phyloP scores from a whole-genome alignment of 805 yeast species.

The Barnettozyma populi region DNA sequence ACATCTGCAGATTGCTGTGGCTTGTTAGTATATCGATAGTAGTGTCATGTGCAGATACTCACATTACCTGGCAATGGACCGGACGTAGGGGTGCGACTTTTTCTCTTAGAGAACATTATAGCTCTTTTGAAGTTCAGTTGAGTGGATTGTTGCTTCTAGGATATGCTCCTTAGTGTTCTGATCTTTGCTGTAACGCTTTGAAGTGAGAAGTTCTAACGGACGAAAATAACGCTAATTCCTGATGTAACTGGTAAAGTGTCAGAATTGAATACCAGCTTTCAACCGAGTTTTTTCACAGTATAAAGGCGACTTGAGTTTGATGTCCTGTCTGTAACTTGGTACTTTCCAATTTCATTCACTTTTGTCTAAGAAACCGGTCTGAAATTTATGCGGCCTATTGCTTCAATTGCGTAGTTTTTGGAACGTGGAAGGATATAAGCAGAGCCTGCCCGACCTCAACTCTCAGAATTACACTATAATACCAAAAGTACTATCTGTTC shows the following conservation, averaged over 20 bases:
- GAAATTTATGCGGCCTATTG: not conserved
- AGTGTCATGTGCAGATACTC: not conserved
- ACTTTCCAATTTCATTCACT: not conserved
- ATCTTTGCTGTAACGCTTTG: not conserved
- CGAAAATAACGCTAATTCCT: not conserved
- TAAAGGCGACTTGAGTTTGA: not conserved
- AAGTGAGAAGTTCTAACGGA: not conserved
- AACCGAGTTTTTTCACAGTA: not conserved
- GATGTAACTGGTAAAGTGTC: not conserved
- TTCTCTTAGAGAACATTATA: conserved; percentile 10
- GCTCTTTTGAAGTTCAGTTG: not conserved
- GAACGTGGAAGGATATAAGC: not conserved
- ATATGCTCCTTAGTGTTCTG: not conserved
- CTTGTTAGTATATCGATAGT: conserved; percentile 8
- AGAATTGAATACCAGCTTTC: not conserved
- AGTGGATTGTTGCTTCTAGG: not conserved
- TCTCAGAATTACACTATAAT: no score
- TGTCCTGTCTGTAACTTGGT: not conserved
- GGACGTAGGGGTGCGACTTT: conserved; percentile 8
- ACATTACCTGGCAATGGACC: conserved; percentile 13
- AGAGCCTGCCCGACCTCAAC: no score
- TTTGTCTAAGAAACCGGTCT: not conserved
- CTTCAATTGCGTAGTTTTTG: not conserved
- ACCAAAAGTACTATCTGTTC: no score
- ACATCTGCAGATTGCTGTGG: conserved; percentile 25